These are phyloP conservation scores for Nemania serpens DNA, from an alignment of 2,329 filamentous ascomycete genomes.

Conservation along the genomic window DNA sequence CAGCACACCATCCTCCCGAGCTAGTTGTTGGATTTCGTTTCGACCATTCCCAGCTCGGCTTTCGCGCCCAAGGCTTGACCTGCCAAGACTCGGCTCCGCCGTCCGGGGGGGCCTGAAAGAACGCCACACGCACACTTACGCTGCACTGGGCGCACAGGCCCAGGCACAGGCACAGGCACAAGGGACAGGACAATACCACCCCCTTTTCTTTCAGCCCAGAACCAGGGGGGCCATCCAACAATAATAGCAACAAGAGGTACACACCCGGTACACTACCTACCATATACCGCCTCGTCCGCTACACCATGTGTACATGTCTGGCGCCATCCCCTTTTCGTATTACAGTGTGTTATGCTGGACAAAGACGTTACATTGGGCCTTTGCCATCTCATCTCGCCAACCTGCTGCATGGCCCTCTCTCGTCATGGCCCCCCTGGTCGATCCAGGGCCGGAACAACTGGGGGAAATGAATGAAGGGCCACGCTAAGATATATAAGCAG, in stretches of 20 bases:
- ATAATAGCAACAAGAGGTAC: too few relatives aligned
- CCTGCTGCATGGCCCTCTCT: too few relatives aligned
- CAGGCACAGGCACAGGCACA: background rate
- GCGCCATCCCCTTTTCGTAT: too few relatives aligned
- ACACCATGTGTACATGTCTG: too few relatives aligned
- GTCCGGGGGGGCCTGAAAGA: slow-evolving; percentile 3
- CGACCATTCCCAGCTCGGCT: slow-evolving; percentile 13
- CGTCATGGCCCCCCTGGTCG: background rate
- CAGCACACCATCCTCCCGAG: slow-evolving; percentile 16
- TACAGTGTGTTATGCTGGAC: background rate
- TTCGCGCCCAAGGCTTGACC: slow-evolving; percentile 16
- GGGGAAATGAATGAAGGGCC: slow-evolving; percentile 26
- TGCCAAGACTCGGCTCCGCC: slow-evolving; percentile 24
- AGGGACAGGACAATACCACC: background rate
- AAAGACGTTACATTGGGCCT: slow-evolving; percentile 19
- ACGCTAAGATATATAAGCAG: slow-evolving; percentile 32
- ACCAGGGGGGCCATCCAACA: background rate
- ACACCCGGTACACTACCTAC: background rate
- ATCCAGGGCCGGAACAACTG: slow-evolving; percentile 1
- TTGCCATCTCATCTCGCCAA: slow-evolving; percentile 27
- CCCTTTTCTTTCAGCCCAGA: slow-evolving; percentile 2
- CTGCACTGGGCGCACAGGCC: background rate
- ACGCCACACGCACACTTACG: slow-evolving; percentile 8
- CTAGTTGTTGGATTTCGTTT: too few relatives aligned
- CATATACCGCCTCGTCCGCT: background rate